Percentiles rank a stretch among this genome's conserved stretches.
These are phyloP conservation scores for Colletotrichum sp. DNA, from an alignment of 2,329 filamentous ascomycete species.

Conservation along the genomic window DNA sequence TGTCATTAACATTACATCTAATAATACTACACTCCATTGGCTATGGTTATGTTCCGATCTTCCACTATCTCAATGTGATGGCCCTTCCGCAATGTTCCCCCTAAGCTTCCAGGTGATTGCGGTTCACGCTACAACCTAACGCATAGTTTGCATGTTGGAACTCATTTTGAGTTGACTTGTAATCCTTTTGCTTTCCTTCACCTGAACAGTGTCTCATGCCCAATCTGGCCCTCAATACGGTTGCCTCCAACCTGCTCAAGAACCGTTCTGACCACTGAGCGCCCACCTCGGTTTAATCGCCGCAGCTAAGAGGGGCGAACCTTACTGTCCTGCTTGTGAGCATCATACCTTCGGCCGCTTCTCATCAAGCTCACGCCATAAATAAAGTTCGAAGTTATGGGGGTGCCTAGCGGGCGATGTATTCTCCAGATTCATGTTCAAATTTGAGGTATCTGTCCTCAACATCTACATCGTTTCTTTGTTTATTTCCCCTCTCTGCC, in stretches of 20 bases:
- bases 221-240: too few species aligned
- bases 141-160: neutral
- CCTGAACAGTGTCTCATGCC: neutral
- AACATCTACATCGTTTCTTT: neutral
- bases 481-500: neutral
- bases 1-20: neutral
- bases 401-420: neutral
- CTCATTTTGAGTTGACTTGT: neutral
- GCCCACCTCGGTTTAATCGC: neutral
- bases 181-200: neutral
- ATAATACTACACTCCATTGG: neutral
- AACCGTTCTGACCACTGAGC: neutral
- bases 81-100: neutral
- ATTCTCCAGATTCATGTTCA: neutral
- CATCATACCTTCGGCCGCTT: neutral
- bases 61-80: neutral
- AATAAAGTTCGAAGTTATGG: neutral
- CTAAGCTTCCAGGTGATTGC: neutral
- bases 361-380: neutral
- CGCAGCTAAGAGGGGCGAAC: neutral
- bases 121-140: neutral
- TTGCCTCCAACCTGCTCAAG: too few species aligned
- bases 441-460: neutral
- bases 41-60: neutral
- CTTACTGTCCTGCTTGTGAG: neutral